Evolutionary conservation across 257 asterid genomes (phyloP), one percentile per base, ranked within the genome.

Genomic region (Ilex aquifolium): DNA sequence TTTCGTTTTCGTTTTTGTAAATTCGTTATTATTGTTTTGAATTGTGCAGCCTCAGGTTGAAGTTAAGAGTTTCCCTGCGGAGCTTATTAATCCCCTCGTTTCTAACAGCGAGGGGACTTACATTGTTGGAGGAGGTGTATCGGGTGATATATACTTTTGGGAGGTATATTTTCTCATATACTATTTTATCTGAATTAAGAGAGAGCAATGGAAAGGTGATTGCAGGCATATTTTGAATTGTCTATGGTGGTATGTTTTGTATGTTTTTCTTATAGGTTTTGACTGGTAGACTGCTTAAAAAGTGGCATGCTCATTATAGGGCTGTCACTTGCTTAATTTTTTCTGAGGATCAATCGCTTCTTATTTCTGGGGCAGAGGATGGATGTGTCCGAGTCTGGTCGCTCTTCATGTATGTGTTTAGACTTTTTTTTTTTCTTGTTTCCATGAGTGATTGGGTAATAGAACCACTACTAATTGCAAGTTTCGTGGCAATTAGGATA

Each of bases 321-420:
- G 95, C 81, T 17, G 85, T 93, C 63, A 87, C 83, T 39, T 84
- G 89, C 85, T 72, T 90, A 83, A 69, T 74, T 10, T 90, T 93
- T 74, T 79, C 81, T 57, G 95, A 90, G 60, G 97, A 93, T 69
- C 90, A 90, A 62, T 93, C 95, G 44, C 95, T 93, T 67, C 67
- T 93, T 79, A 77, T 90, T 49, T 93, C 95, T 11, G 96, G 97
- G 71, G 71, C 97, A 0, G 97, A 88, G 66, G 99, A 93, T 78
- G 99, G 97, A 66, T 75, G 79, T 63, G 83, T 93, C 80, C 87
- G 95, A n/a, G 96, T 93, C 71, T 93, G 97, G 99, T 88, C 99
- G 6, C 87, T 88, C 67, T 80, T 90, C 76, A 74, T 80, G 99
- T 90, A 86, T 15, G 27, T 54, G 32, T 29, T 46, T 57, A 67